Evolutionary conservation across 169 alveolate species (phyloP), one percentile per base, ranked within the genome.

Genomic region (Sarcocystis neurona): DNA sequence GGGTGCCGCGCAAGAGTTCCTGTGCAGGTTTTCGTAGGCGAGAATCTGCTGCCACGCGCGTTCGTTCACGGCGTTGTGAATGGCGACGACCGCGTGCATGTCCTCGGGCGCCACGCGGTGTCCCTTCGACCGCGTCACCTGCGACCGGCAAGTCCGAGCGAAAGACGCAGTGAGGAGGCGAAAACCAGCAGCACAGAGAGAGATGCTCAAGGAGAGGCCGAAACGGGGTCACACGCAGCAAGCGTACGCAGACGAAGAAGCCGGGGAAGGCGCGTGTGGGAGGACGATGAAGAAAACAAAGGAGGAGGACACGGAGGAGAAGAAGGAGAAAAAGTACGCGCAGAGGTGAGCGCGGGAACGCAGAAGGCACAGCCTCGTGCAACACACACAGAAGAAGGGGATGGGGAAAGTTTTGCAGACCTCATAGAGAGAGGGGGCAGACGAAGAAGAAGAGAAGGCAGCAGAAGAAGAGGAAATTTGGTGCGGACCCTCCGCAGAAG

Each of bases 61-160:
- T 74, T 89, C 92, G 66, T 68, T 77, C 66, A 85, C 91, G 8
- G 85, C 90, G 56, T 77, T 86, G 78, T 77, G 92, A 37, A 86
- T 79, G 32, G 93, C 89, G n/a, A 86, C 90, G 53, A 86, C 92
- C 1, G 78, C 74, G 4, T 87, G 91, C 80, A 84, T 78, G 48
- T 74, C 87, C 10, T 50, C 77, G 18, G 87, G 74, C 32, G 4
- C 87, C 23, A 72, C 87, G 12, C 0, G 27, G 79, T 89, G 90
- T 39, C 90, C 90, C 92, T 89, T 79, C 79, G 32, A 12, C n/a
- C 41, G 53, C 3, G 87, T 79, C 43, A 87, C 82, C 87, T 88
- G 46, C 43, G 27, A 82, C n/a, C n/a, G n/a, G n/a, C n/a, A n/a
- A n/a, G n/a, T n/a, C n/a, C n/a, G n/a, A n/a, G n/a, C n/a, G n/a